phyloP scores from a whole-genome alignment of 129 eudicot species.

The Chrysanthemum seticuspe region DNA sequence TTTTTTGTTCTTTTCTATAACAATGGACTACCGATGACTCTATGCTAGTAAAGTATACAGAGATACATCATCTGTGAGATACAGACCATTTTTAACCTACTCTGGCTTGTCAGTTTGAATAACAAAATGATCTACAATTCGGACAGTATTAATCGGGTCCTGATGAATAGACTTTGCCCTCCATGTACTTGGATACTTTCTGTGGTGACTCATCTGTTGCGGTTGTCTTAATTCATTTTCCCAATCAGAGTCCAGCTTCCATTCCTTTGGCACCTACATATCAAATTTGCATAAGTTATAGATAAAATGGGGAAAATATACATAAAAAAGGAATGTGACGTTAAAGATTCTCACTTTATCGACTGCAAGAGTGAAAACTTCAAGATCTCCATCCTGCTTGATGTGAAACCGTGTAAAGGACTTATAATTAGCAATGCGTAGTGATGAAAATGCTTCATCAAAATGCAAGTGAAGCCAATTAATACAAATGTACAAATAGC shows the following conservation, averaged over 20 bases:
- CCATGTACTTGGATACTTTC: conserved; percentile 90
- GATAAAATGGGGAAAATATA: background rate
- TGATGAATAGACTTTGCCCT: conserved; percentile 54
- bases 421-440: conserved; percentile 93
- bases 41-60: conserved; percentile 10
- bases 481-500: conserved; percentile 85
- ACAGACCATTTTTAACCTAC: conserved; percentile 38
- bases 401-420: conserved; percentile 89
- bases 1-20: background rate
- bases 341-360: conserved; percentile 60
- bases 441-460: conserved; percentile 95
- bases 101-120: conserved; percentile 41
- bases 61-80: conserved; percentile 28
- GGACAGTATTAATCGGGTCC: conserved; percentile 72
- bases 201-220: conserved; percentile 47
- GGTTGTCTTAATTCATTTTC: conserved; percentile 57
- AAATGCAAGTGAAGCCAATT: conserved; percentile 95
- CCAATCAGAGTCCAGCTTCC: conserved; percentile 95
- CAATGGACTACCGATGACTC: background rate
- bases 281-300: background rate
- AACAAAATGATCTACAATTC: conserved; percentile 76
- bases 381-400: conserved; percentile 67
- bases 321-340: background rate
- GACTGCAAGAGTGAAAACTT: conserved; percentile 88
- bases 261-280: conserved; percentile 88